phyloP scores from a whole-genome alignment of 2,329 filamentous ascomycete genomes.

The Colletotrichum australisinense region DNA sequence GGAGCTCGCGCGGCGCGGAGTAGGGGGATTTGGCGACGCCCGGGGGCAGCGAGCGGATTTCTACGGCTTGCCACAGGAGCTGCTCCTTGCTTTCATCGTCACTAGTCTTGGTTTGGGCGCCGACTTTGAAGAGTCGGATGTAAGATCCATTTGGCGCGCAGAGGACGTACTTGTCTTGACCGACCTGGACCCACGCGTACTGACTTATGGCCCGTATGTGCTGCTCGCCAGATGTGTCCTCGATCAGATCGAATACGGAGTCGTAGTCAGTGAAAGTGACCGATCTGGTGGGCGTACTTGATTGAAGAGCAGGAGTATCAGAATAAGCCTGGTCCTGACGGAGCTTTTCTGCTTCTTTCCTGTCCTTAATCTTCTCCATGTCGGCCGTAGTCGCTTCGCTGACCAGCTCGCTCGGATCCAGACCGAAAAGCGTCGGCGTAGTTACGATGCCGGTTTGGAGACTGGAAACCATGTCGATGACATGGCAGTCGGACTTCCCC shows the following conservation, averaged over 20 bases:
- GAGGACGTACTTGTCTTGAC: conserved; percentile 77
- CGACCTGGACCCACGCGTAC: conserved; percentile 85
- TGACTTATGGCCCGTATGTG: conserved; percentile 82
- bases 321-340: conserved; percentile 39
- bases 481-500: conserved; percentile 88
- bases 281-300: conserved; percentile 45
- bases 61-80: conserved; percentile 55
- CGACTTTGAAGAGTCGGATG: conserved; percentile 61
- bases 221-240: conserved; percentile 81
- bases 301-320: neutral
- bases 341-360: conserved; percentile 57
- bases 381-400: conserved; percentile 72
- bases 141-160: conserved; percentile 72
- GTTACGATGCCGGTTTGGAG: conserved; percentile 88
- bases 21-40: conserved; percentile 67
- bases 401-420: conserved; percentile 85
- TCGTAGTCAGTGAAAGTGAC: conserved; percentile 92
- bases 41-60: conserved; percentile 59
- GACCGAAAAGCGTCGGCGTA: conserved; percentile 90
- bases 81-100: neutral
- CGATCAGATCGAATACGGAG: conserved; percentile 89
- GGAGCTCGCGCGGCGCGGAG: conserved; percentile 76
- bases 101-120: conserved; percentile 22
- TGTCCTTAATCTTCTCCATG: conserved; percentile 66
- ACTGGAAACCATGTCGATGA: conserved; percentile 95